Conservation (phyloP, 1,284 basidiomycete species). For the Garcileccinum viscosum region DNA sequence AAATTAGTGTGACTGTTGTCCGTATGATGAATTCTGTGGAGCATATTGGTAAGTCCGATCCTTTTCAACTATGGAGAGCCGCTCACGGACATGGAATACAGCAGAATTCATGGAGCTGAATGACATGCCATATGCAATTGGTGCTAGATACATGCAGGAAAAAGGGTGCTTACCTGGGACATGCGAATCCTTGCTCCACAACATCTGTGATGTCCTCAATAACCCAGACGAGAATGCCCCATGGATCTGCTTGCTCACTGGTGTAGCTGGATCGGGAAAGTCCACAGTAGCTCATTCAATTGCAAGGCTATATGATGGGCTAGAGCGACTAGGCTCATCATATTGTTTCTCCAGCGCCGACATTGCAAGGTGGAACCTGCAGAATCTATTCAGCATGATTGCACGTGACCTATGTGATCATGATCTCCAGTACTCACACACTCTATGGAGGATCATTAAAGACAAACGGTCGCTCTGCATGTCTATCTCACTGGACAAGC, state of each 20-base stretch:
- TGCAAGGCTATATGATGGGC: too few species aligned
- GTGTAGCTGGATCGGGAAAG: too few species aligned
- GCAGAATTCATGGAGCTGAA: background rate
- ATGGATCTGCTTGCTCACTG: too few species aligned
- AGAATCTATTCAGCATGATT: background rate
- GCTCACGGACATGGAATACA: background rate
- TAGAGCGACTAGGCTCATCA: background rate
- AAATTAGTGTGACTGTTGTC: background rate
- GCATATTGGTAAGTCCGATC: background rate
- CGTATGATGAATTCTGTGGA: background rate
- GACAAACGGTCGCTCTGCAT: background rate
- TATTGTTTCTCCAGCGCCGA: background rate
- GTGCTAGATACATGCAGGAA: background rate
- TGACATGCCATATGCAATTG: background rate
- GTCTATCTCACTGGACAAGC: background rate
- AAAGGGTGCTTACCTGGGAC: background rate
- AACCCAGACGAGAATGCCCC: too few species aligned
- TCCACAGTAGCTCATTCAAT: too few species aligned
- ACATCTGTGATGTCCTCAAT: background rate
- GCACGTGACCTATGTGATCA: background rate
- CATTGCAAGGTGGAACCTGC: background rate
- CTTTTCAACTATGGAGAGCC: too few species aligned
- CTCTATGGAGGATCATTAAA: background rate
- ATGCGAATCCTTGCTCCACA: background rate
- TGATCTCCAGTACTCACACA: background rate